Conservation (phyloP, 441 rosid genomes). For the Pelargonium citronellum region DNA sequence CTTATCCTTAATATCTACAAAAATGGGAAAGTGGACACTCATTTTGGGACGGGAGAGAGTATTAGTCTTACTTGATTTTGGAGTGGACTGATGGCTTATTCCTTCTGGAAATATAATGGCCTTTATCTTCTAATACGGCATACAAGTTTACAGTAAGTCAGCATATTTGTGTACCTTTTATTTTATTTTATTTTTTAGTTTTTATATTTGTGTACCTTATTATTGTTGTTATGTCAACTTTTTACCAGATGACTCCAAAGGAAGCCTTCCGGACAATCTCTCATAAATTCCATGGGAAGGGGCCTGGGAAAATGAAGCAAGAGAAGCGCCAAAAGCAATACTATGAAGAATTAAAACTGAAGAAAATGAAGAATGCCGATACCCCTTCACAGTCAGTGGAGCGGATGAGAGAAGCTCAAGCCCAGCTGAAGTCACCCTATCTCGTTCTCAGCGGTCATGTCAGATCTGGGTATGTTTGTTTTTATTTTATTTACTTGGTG, state of each 20-base stretch:
- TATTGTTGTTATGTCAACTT: no score
- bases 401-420: constrained; percentile 97
- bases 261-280: constrained; percentile 82
- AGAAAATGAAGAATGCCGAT: constrained; percentile 94
- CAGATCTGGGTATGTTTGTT: constrained; percentile 65
- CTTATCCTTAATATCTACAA: no score
- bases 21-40: no score
- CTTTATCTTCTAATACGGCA: no score
- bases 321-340: constrained; percentile 92
- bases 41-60: no score
- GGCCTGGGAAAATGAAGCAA: constrained; percentile 97
- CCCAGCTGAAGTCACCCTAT: constrained; percentile 80
- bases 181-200: no score
- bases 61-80: no score
- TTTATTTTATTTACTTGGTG: no score
- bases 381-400: constrained; percentile 83
- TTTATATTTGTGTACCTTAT: background rate
- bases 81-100: no score
- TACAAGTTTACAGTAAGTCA: no score
- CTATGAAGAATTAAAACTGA: constrained; percentile 75
- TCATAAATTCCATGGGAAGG: constrained; percentile 95
- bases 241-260: constrained; percentile 79
- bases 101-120: no score
- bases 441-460: constrained; percentile 96
- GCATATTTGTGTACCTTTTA: background rate